Base-by-base conservation (phyloP, 257 asterid species). In the Marsdenia floribunda region DNA sequence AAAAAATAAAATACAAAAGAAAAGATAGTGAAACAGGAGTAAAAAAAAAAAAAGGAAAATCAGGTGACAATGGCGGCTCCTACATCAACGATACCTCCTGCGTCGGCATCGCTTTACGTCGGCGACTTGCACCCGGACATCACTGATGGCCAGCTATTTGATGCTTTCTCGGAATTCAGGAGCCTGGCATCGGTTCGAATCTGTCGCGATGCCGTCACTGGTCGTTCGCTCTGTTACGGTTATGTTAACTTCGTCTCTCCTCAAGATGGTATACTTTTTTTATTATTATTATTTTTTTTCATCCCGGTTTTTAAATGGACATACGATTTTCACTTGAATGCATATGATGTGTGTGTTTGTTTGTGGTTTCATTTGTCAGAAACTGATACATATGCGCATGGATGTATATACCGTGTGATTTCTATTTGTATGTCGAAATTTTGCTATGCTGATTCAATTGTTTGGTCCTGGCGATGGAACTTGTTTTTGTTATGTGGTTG, bases 141-240 rank as follows among this genome's bases (percentile, higher is more conserved):
- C 40, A 85, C 76, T 21, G 88, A 82, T 4, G 73, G 72, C 0
- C 79, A 85, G 72, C 79, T 84, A 16, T 77, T 11, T 46, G 86
- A 82, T 12, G 86, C 79, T n/a, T 84, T 84, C 78, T 46, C 76
- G 2, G 88, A 84, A 73, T 82, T 82, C 72, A 58, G 78, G 37
- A 66, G 72, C 21, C 79, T 82, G 24, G 69, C 66, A 21, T 77
- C 86, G 11, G 88, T 82, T 4, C 80, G 84, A 29, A 82, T 84
- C 75, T 84, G 88, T 54, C 84, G 86, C 3, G 82, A 84, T 61
- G 71, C 82, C 33, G 57, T 80, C 46, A 76, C 86, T 0, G 73
- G 81, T 44, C 86, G 86, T 42, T 84, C 88, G 0, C 88, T 84
- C 74, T 80, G 86, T 64, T 82, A 85, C 76, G 88, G 85, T 71